Evolutionary conservation across 257 asterid species (phyloP), one percentile per base, ranked within the genome.

Genomic region (Plantago major): DNA sequence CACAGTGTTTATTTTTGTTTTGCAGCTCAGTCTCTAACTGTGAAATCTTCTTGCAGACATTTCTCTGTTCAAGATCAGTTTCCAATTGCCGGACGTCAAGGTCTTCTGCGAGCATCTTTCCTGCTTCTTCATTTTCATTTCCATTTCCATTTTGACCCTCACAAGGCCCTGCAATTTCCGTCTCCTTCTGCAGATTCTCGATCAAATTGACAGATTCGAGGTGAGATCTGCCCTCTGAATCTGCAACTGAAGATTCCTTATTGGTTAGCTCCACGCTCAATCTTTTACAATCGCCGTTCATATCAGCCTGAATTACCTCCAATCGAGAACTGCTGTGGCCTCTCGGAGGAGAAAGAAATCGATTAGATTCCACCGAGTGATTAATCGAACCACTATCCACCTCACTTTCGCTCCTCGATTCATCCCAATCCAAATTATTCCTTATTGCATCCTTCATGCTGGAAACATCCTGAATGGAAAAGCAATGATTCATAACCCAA

Each of bases 401-500:
- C 51, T 81, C 88, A 62, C 79, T 72, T 66, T 82, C 89, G 64
- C 91, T 82, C 64, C 72, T 73, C n/a, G 82, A 68, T 60, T 83
- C 95, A 72, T 80, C 85, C 90, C 90, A 89, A 74, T 74, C 85
- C 62, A 84, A 74, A 60, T 64, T 79, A 64, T 67, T 74, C 78
- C 65, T 74, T 55, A 84, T 77, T 47, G 82, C 80, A 37, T 86
- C 81, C 72, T 76, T 79, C 84, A 84, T 89, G 81, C 86, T 89
- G 17, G 95, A 80, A 65, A 84, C 95, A 62, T 89, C 97, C 72
- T 86, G 94, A 78, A 89, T 74, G 44, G 94, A 80, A 68, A 84
- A 89, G 73, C 95, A 89, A 60, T 86, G 97, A 67, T 82, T 84
- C 79, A 80, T 63, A 64, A 86, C 74, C 97, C 97, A 89, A 59